Evolutionary conservation across 331 rosid genomes (phyloP).

Genomic region (Arachis monticola): DNA sequence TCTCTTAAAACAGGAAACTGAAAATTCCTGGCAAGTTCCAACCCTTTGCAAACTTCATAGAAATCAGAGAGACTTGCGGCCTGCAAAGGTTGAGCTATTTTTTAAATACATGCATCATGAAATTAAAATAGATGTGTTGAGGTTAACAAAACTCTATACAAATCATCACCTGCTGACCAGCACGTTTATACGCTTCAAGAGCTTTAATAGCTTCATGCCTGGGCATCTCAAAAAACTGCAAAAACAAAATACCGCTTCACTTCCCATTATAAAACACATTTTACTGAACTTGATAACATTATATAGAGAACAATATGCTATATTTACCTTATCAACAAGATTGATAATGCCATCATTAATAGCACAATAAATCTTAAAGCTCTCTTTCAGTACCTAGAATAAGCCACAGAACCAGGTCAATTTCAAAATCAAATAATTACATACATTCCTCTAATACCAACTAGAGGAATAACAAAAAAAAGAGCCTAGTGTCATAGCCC

Average conservation of each 20-base stretch:
- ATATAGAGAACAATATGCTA: slow-evolving; percentile 11
- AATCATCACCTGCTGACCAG: slow-evolving; percentile 93
- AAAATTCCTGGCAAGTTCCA: slow-evolving; percentile 98
- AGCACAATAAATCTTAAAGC: slow-evolving; percentile 96
- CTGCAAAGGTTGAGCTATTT: slow-evolving; percentile 50
- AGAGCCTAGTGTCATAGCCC: slow-evolving; percentile 6
- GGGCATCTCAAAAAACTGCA: slow-evolving; percentile 99
- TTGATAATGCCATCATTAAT: slow-evolving; percentile 98
- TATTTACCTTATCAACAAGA: slow-evolving; percentile 91
- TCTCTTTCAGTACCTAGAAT: slow-evolving; percentile 95
- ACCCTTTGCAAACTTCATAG: slow-evolving; percentile 90
- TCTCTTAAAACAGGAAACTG: slow-evolving; percentile 98
- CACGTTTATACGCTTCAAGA: slow-evolving; percentile 91
- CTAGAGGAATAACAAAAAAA: slow-evolving; percentile 19
- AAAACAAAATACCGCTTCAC: slow-evolving; percentile 25
- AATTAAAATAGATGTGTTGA: slow-evolving; percentile 18
- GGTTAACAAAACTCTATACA: neutral
- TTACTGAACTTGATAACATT: slow-evolving; percentile 5
- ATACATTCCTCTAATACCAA: neutral
- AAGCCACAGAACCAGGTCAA: slow-evolving; percentile 35
- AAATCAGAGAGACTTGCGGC: slow-evolving; percentile 89
- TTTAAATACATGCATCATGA: slow-evolving; percentile 27
- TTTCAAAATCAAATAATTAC: slow-evolving; percentile 13
- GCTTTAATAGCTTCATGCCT: slow-evolving; percentile 96
- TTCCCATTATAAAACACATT: slow-evolving; percentile 18